phyloP scores from a whole-genome alignment of 495 filamentous ascomycete species.

The Lepraria neglecta region DNA sequence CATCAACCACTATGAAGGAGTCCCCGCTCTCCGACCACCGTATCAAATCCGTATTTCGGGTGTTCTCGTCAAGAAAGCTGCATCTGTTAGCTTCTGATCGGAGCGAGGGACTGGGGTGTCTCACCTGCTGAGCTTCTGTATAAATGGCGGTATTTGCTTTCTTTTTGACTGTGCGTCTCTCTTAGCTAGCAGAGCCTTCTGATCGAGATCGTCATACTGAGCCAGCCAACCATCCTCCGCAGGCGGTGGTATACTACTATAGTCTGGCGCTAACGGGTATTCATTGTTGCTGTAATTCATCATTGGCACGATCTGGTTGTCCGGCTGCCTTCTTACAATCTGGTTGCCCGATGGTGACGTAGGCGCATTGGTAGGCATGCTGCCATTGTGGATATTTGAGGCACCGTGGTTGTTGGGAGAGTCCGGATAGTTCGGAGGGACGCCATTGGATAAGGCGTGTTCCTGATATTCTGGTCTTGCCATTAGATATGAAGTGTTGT shows the following conservation, averaged over 20 bases:
- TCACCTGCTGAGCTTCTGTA: slow-evolving; percentile 97
- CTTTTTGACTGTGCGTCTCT: slow-evolving; percentile 75
- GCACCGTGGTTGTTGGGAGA: slow-evolving; percentile 22
- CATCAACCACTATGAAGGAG: slow-evolving; percentile 93
- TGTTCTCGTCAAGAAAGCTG: slow-evolving; percentile 81
- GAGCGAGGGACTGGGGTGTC: slow-evolving; percentile 17
- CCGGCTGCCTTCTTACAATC: slow-evolving; percentile 41
- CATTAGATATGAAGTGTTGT: slow-evolving; percentile 37
- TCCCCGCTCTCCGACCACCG: slow-evolving; percentile 95
- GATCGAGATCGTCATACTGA: slow-evolving; percentile 68
- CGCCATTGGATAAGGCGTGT: neutral
- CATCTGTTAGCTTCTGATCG: slow-evolving; percentile 1
- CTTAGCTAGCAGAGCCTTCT: slow-evolving; percentile 68
- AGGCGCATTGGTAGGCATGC: slow-evolving; percentile 15
- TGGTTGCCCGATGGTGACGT: slow-evolving; percentile 34
- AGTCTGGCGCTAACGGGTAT: slow-evolving; percentile 5
- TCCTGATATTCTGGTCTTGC: slow-evolving; percentile 33
- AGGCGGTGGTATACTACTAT: slow-evolving; percentile 25
- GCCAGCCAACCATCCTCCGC: slow-evolving; percentile 53
- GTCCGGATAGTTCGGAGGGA: slow-evolving; percentile 12
- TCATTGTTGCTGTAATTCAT: slow-evolving; percentile 39
- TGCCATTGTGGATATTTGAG: slow-evolving; percentile 40
- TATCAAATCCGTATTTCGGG: slow-evolving; percentile 87
- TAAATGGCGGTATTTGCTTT: slow-evolving; percentile 95
- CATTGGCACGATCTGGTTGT: slow-evolving; percentile 54